These are phyloP conservation scores for Boletellus emodensis DNA, from an alignment of 768 basidiomycete genomes.

Conservation along the genomic window DNA sequence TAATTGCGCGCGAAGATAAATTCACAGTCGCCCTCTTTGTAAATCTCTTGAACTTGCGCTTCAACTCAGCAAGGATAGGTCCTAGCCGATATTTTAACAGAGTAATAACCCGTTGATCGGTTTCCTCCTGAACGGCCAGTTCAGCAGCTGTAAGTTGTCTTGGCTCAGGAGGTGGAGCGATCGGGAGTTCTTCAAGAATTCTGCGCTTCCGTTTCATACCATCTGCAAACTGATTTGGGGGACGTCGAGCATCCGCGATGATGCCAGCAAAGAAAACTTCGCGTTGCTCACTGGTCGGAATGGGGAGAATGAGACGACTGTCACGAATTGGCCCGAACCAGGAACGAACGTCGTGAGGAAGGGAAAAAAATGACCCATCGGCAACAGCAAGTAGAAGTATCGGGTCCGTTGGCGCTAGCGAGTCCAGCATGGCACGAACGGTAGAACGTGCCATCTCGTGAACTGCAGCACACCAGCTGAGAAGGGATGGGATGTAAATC, in stretches of 20 bases:
- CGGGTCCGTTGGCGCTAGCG: slow-evolving; percentile 87
- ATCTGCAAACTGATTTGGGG: slow-evolving; percentile 87
- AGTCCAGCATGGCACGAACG: slow-evolving; percentile 86
- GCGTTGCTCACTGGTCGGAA: slow-evolving; percentile 55
- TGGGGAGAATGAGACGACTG: slow-evolving; percentile 62
- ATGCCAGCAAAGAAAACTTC: slow-evolving; percentile 73
- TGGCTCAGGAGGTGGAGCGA: slow-evolving; percentile 89
- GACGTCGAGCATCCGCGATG: slow-evolving; percentile 62
- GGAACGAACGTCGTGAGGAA: slow-evolving; percentile 77
- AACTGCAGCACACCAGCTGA: slow-evolving; percentile 81
- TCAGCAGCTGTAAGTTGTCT: slow-evolving; percentile 78
- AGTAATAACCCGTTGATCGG: slow-evolving; percentile 72
- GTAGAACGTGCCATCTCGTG: slow-evolving; percentile 82
- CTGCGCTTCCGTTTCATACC: slow-evolving; percentile 81
- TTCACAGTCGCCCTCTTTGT: slow-evolving; percentile 74
- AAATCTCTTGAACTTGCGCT: slow-evolving; percentile 89
- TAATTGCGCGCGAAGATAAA: slow-evolving; percentile 6
- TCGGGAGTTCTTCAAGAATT: slow-evolving; percentile 76
- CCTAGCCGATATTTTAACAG: slow-evolving; percentile 89
- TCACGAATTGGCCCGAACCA: slow-evolving; percentile 87
- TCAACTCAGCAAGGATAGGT: slow-evolving; percentile 82
- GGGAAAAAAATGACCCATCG: slow-evolving; percentile 64
- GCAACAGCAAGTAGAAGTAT: slow-evolving; percentile 88
- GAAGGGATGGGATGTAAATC: slow-evolving; percentile 87
- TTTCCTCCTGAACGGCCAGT: slow-evolving; percentile 76